phyloP scores from a whole-genome alignment of 192 early-diverging fungal genomes.

The Anaeromyces robustus region DNA sequence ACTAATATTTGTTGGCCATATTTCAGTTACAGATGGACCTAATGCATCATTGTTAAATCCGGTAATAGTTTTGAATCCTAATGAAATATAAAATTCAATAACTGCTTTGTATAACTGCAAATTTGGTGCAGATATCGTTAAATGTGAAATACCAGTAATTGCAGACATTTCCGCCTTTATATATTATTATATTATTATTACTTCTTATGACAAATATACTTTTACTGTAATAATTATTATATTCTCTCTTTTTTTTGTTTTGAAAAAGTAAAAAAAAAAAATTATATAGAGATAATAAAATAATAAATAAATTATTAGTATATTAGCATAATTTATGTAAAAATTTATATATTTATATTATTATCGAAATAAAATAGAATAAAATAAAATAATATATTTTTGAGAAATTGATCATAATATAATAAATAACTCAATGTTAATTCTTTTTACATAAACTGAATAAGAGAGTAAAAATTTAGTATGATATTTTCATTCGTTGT shows the following conservation, averaged over 20 bases:
- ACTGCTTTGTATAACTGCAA: conserved; percentile 9
- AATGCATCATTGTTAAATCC: conserved; percentile 6
- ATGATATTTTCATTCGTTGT: too few relatives aligned
- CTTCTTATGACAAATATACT: not conserved
- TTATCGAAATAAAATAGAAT: too few relatives aligned
- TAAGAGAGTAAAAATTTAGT: too few relatives aligned
- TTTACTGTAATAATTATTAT: not conserved
- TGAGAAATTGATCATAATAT: too few relatives aligned
- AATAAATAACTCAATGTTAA: too few relatives aligned
- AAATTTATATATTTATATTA: too few relatives aligned
- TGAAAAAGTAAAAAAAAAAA: too few relatives aligned
- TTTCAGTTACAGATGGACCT: conserved; percentile 7
- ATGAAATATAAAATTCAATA: conserved; percentile 30
- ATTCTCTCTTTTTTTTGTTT: not conserved
- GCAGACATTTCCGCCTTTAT: not conserved
- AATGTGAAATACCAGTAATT: conserved; percentile 15
- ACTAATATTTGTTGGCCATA: conserved; percentile 6
- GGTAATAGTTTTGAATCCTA: conserved; percentile 37
- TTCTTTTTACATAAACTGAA: too few relatives aligned
- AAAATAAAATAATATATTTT: too few relatives aligned
- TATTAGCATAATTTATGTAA: too few relatives aligned
- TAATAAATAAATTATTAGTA: too few relatives aligned
- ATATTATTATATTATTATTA: not conserved
- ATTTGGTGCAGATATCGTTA: conserved; percentile 12
- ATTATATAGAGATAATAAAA: too few relatives aligned